Conservation (phyloP, 2,329 filamentous ascomycete species). For the Phoma sp. region DNA sequence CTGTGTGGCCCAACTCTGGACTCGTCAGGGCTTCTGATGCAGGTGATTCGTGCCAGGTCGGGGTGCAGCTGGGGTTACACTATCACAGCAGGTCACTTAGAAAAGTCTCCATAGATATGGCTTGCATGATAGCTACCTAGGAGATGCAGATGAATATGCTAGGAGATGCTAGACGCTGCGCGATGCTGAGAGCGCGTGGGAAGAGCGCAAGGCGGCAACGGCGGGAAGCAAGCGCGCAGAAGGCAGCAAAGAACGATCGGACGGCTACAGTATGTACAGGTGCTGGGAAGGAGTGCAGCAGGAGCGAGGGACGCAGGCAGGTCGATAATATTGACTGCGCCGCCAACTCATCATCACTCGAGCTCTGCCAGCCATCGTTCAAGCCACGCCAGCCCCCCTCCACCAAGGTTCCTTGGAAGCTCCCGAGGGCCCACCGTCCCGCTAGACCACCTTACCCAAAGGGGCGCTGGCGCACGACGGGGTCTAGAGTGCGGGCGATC, state of each 20-base stretch:
- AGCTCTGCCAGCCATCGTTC: slow-evolving; percentile 16
- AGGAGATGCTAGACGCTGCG: slow-evolving; percentile 11
- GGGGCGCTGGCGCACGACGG: background rate
- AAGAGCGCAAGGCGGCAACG: slow-evolving; percentile 14
- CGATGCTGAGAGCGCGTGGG: slow-evolving; percentile 8
- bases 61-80: slow-evolving; percentile 25
- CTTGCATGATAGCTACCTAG: slow-evolving; percentile 33
- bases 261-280: slow-evolving; percentile 25
- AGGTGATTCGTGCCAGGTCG: background rate
- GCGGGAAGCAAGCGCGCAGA: slow-evolving; percentile 2
- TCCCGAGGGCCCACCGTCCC: background rate
- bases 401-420: background rate
- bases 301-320: slow-evolving; percentile 9
- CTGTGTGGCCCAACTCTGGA: background rate
- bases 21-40: background rate
- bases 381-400: slow-evolving; percentile 14
- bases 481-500: background rate
- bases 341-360: slow-evolving; percentile 25
- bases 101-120: slow-evolving; percentile 18
- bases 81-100: slow-evolving; percentile 27
- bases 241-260: background rate
- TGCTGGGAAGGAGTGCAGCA: slow-evolving; percentile 24
- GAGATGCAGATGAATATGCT: slow-evolving; percentile 12
- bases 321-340: slow-evolving; percentile 1
- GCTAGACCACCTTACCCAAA: background rate